Evolutionary conservation across 129 eudicot species (phyloP).

Genomic region (Flaveria linearis): DNA sequence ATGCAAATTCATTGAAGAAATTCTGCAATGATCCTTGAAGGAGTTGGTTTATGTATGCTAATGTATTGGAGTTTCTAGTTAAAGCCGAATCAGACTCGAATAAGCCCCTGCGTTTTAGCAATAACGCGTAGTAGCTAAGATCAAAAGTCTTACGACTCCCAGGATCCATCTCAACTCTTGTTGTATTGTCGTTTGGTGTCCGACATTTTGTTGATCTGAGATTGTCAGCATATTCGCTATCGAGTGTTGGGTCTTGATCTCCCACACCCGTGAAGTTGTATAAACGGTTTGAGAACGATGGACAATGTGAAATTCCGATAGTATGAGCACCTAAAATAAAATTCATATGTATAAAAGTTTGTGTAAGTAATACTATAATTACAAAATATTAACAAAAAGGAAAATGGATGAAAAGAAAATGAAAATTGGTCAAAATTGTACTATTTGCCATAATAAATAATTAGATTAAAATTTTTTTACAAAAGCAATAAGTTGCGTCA

Average conservation of each 20-base stretch:
- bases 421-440: too few species aligned
- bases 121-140: constrained; percentile 64
- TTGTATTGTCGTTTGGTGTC: constrained; percentile 48
- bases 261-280: constrained; percentile 85
- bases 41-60: constrained; percentile 50
- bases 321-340: constrained; percentile 74
- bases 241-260: constrained; percentile 68
- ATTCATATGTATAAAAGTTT: background rate
- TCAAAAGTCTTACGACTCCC: constrained; percentile 89
- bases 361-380: background rate
- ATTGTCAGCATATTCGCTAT: constrained; percentile 68
- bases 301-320: constrained; percentile 69
- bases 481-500: too few species aligned
- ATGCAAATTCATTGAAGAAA: constrained; percentile 62
- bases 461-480: too few species aligned
- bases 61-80: constrained; percentile 50
- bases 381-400: background rate
- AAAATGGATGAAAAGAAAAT: background rate
- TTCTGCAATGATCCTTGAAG: constrained; percentile 48
- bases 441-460: too few species aligned
- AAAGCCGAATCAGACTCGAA: constrained; percentile 74
- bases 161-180: constrained; percentile 83
- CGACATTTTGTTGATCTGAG: constrained; percentile 62
- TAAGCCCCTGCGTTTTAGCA: constrained; percentile 72
- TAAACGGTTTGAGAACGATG: constrained; percentile 58